Base-by-base conservation (phyloP, 2,329 filamentous ascomycete genomes). In the Talaromyces sp. region DNA sequence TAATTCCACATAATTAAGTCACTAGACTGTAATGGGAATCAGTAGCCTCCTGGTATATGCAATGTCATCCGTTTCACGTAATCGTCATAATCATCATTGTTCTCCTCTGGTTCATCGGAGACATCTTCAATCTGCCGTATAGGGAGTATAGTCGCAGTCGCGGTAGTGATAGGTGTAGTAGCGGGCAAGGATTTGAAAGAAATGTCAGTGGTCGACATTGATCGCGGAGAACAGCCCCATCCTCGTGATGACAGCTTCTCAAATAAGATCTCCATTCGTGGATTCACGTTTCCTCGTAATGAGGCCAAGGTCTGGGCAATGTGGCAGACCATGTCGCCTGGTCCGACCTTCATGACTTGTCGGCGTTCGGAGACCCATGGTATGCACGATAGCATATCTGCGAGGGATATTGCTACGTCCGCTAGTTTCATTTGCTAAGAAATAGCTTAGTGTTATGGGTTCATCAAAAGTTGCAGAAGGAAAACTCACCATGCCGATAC, bases 371-470 rank as follows among this genome's bases (percentile, higher is more conserved):
- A 35, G 15, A 62, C 31, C 64, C 64, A 66, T 17, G 64, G 64
- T 13, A 66, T 59, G 50, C 64, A 66, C 22, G 60, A 62, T 13
- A 66, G 27, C 59, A 66, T 62, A 6, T 66, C 64, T 8, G 64
- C 64, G 15, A 66, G 64, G 19, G 64, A 66, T 37, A 66, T 66
- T 47, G 64, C 64, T 19, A 66, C 43, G 31, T 66, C 64, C 52
- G 64, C 64, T 31, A 66, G 22, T 54, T 66, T 66, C 64, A 66
- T 66, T 66, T 66, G 64, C 64, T 66, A 17, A 9, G 19, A 47
- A 1, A n/a, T 22, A 9, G 15, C 37, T 58, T 3, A 47, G 41
- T 19, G 25, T 19, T 6, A 3, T 11, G 22, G 8, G 49, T 49
- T 31, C 4, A 25, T 37, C 22, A 13, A 8, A 61, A 8, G 15